Conservation (phyloP, 352 stramenopile genomes). For the Phytopythium oedochilum region DNA sequence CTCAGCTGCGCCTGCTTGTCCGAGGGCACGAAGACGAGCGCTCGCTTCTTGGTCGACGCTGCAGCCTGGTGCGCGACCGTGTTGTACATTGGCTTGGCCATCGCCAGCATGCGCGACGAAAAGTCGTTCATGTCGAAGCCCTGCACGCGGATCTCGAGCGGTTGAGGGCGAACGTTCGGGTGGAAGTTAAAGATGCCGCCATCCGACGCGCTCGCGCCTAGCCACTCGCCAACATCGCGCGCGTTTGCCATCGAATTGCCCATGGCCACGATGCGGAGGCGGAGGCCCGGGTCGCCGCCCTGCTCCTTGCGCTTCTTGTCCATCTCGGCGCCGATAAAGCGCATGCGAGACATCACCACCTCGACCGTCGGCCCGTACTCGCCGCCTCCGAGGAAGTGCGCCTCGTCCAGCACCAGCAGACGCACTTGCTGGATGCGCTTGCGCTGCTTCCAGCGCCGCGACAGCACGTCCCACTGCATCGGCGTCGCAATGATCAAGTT, state of each 20-base stretch:
- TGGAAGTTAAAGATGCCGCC: slow-evolving; percentile 60
- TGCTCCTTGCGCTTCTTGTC: slow-evolving; percentile 65
- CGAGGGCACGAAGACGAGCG: slow-evolving; percentile 97
- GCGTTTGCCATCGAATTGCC: slow-evolving; percentile 97
- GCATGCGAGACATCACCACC: slow-evolving; percentile 96
- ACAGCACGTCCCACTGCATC: slow-evolving; percentile 96
- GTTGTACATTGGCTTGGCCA: slow-evolving; percentile 98
- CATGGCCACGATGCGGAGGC: slow-evolving; percentile 93
- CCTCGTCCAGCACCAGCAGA: slow-evolving; percentile 96
- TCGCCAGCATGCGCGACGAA: slow-evolving; percentile 94
- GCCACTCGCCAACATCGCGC: slow-evolving; percentile 97
- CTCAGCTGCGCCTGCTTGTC: slow-evolving; percentile 97
- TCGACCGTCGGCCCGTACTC: slow-evolving; percentile 93
- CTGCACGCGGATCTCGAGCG: slow-evolving; percentile 97
- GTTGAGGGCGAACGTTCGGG: slow-evolving; percentile 93
- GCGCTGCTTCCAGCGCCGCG: slow-evolving; percentile 94
- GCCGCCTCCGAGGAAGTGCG: slow-evolving; percentile 95
- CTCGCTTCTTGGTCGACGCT: slow-evolving; percentile 63
- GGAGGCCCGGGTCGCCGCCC: slow-evolving; percentile 4
- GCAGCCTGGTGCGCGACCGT: slow-evolving; percentile 83
- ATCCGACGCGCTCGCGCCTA: slow-evolving; percentile 90
- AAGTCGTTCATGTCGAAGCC: slow-evolving; percentile 98
- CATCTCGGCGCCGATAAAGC: slow-evolving; percentile 93
- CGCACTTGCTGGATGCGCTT: slow-evolving; percentile 94
- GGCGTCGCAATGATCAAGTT: slow-evolving; percentile 95